Conservation (phyloP, 768 basidiomycete species). For the Floccularia luteovirens region DNA sequence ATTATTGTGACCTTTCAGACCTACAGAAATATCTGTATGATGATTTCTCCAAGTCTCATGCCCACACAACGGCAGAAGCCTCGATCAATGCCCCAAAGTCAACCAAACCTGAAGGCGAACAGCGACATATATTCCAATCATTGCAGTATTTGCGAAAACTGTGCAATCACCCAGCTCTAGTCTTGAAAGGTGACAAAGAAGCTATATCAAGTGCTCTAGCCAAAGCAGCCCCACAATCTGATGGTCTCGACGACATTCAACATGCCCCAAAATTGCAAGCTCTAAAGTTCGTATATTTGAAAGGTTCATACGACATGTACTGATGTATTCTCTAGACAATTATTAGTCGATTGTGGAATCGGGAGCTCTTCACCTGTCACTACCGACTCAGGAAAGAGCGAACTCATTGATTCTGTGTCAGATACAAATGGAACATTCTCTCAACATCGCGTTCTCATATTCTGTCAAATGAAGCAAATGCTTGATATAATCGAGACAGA, state of each 20-base stretch:
- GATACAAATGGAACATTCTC: conserved; percentile 61
- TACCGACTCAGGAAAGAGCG: conserved; percentile 58
- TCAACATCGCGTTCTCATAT: conserved; percentile 97
- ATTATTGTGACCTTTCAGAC: conserved; percentile 95
- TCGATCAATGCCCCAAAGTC: conserved; percentile 43
- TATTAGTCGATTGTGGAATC: conserved; percentile 91
- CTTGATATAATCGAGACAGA: conserved; percentile 94
- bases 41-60: conserved; percentile 80
- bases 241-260: conserved; percentile 64
- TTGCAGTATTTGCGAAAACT: conserved; percentile 95
- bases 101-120: conserved; percentile 33
- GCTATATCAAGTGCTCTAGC: conserved; percentile 51
- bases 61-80: conserved; percentile 54
- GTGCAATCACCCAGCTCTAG: conserved; percentile 94
- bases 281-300: conserved; percentile 52
- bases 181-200: conserved; percentile 68
- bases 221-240: conserved; percentile 39
- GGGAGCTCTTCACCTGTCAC: conserved; percentile 40
- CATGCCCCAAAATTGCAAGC: conserved; percentile 94
- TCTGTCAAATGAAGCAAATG: conserved; percentile 99
- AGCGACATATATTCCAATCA: conserved; percentile 94
- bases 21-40: conserved; percentile 93
- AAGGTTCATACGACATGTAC: conserved; percentile 1
- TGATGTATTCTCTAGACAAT: conserved; percentile 53
- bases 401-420: conserved; percentile 52